A percentile compares a stretch with the other conserved stretches of the same genome.
These are phyloP conservation scores for Porphyrellus cyaneotinctus DNA, from an alignment of 768 basidiomycete species.

Conservation along the genomic window DNA sequence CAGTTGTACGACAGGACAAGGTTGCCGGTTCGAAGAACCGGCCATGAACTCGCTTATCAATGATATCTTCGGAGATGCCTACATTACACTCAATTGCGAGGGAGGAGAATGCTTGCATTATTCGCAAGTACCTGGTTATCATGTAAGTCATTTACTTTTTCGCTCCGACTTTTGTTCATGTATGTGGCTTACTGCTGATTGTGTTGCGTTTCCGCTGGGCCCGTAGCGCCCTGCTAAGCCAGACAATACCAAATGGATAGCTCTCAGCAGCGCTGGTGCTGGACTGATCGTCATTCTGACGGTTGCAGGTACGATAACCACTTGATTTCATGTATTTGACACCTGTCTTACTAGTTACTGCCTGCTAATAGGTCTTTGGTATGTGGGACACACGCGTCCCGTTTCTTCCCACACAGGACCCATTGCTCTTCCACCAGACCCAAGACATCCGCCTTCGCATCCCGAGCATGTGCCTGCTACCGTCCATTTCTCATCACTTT, in stretches of 20 bases:
- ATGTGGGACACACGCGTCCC: conserved; percentile 67
- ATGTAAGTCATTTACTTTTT: conserved; percentile 36
- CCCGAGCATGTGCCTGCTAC: conserved; percentile 90
- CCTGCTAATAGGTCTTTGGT: conserved; percentile 70
- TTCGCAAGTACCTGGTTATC: conserved; percentile 92
- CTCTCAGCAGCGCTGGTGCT: conserved; percentile 77
- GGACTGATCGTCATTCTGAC: conserved; percentile 69
- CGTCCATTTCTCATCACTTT: conserved; percentile 83
- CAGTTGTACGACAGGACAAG: conserved; percentile 63
- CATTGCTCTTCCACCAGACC: conserved; percentile 89
- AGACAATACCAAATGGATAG: conserved; percentile 78
- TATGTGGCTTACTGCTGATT: neutral
- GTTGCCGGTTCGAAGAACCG: conserved; percentile 90
- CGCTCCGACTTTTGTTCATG: neutral
- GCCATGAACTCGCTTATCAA: conserved; percentile 96
- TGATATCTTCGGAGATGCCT: conserved; percentile 87
- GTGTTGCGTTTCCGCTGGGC: neutral
- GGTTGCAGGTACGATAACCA: conserved; percentile 47
- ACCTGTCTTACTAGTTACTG: neutral
- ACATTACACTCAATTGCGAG: conserved; percentile 82
- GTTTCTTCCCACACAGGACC: conserved; percentile 43
- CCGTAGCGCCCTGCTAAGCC: conserved; percentile 72
- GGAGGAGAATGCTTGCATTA: conserved; percentile 94
- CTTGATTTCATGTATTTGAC: neutral
- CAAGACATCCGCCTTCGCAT: conserved; percentile 47